Percentiles rank a stretch among this genome's conserved stretches.
Conservation (phyloP, 1,139 yeast species). For the Yamadazyma mexicana region DNA sequence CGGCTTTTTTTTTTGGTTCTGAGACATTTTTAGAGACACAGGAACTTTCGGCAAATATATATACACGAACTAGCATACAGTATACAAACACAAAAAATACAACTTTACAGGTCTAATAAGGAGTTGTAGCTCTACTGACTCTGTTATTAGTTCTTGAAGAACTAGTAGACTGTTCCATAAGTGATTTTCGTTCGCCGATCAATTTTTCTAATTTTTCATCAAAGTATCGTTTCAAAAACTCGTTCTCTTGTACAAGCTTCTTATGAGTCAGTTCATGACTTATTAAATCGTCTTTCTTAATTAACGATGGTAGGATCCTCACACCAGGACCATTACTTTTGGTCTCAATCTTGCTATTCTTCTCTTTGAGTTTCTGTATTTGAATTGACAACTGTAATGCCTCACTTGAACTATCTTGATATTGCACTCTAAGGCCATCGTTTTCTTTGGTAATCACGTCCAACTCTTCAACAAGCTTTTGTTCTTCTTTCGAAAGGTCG, state of each 20-base stretch:
- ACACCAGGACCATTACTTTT: constrained; percentile 48
- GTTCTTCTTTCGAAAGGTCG: constrained; percentile 31
- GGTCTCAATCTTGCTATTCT: constrained; percentile 27
- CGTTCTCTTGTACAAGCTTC: constrained; percentile 31
- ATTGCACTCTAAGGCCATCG: constrained; percentile 45
- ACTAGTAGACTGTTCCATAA: constrained; percentile 31
- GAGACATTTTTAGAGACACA: neutral
- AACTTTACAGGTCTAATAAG: constrained; percentile 21
- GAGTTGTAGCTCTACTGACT: constrained; percentile 42
- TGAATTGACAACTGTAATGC: constrained; percentile 53
- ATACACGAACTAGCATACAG: neutral
- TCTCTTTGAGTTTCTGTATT: constrained; percentile 28
- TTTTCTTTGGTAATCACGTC: constrained; percentile 29
- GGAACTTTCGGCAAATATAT: neutral
- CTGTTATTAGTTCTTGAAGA: constrained; percentile 38
- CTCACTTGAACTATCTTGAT: constrained; percentile 53
- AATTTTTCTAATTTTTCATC: constrained; percentile 36
- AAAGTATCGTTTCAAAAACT: constrained; percentile 33
- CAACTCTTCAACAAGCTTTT: constrained; percentile 25
- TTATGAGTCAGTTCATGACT: constrained; percentile 28
- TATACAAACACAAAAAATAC: neutral
- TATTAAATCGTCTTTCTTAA: constrained; percentile 35
- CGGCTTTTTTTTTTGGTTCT: neutral
- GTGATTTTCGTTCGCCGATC: constrained; percentile 38
- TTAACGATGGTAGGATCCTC: constrained; percentile 38